A percentile compares a stretch with the other conserved stretches of the same genome.
phyloP scores from a whole-genome alignment of 129 eudicot species.

The Pittosporum tobira region DNA sequence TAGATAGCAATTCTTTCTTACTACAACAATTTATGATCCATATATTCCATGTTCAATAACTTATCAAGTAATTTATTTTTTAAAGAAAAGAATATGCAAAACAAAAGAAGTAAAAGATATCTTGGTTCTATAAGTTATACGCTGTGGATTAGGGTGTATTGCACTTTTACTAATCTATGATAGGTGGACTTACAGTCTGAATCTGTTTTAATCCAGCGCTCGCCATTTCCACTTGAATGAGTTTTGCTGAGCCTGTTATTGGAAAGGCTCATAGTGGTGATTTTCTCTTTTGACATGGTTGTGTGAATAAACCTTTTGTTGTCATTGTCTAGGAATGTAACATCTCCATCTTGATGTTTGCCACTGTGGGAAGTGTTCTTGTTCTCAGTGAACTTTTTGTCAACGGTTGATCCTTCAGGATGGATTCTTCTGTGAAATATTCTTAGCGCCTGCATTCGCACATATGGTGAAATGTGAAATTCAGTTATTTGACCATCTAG shows the following conservation, averaged over 20 bases:
- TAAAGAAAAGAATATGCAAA: too few species aligned
- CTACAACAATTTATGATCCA: constrained; percentile 3
- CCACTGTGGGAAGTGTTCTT: constrained; percentile 15
- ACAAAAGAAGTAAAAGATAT: background rate
- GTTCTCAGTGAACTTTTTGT: constrained; percentile 17
- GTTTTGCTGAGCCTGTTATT: constrained; percentile 11
- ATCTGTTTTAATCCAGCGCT: constrained; percentile 72
- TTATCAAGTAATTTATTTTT: background rate
- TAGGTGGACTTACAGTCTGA: constrained; percentile 61
- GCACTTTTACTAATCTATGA: background rate
- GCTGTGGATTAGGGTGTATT: background rate
- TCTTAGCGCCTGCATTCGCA: constrained; percentile 29
- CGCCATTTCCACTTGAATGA: constrained; percentile 30
- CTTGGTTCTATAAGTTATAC: background rate
- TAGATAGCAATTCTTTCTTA: constrained; percentile 2
- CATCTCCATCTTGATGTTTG: constrained; percentile 11
- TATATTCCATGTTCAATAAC: background rate
- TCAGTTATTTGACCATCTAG: background rate
- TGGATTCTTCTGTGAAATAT: constrained; percentile 45
- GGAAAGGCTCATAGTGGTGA: constrained; percentile 1
- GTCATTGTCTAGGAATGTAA: constrained; percentile 8
- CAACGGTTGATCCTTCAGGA: constrained; percentile 34
- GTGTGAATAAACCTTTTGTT: constrained; percentile 15
- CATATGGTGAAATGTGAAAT: background rate
- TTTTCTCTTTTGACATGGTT: constrained; percentile 17